These are phyloP conservation scores for Kwoniella pini DNA, from an alignment of 768 basidiomycete species.

Conservation along the genomic window DNA sequence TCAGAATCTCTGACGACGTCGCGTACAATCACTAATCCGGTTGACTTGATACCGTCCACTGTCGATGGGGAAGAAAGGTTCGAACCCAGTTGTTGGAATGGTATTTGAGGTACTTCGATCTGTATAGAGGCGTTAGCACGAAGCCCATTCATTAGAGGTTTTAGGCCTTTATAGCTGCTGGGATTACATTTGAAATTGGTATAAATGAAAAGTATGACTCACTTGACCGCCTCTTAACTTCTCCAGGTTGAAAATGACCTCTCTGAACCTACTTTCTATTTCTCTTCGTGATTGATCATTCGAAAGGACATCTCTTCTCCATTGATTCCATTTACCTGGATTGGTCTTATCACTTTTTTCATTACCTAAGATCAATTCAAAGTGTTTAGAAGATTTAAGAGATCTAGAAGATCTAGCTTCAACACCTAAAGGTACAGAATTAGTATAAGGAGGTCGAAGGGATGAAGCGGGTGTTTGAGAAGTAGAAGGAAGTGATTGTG, in stretches of 20 bases:
- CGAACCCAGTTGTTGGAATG: conserved; percentile 25
- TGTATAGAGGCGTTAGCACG: not conserved
- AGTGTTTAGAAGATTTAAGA: conserved; percentile 13
- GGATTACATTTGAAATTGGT: too few relatives aligned
- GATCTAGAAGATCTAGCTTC: not conserved
- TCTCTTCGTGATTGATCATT: conserved; percentile 3
- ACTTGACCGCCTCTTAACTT: conserved; percentile 7
- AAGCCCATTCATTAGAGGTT: too few relatives aligned
- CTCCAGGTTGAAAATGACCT: conserved; percentile 8
- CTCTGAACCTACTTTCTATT: conserved; percentile 1
- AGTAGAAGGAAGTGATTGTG: conserved; percentile 5
- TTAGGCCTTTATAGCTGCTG: too few relatives aligned
- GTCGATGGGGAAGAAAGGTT: conserved; percentile 15
- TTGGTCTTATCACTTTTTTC: not conserved
- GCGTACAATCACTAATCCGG: conserved; percentile 36
- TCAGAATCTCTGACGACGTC: conserved; percentile 41
- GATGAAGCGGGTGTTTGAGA: conserved; percentile 1
- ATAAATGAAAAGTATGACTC: not conserved
- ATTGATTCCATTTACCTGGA: not conserved
- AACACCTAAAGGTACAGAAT: not conserved
- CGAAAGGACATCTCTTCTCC: not conserved
- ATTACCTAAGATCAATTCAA: conserved; percentile 4
- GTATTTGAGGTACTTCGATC: conserved; percentile 36
- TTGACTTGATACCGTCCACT: conserved; percentile 19
- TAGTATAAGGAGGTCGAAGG: conserved; percentile 17